These are phyloP conservation scores for Blastocystis sp. DNA, from an alignment of 352 stramenopile genomes.

Conservation along the genomic window DNA sequence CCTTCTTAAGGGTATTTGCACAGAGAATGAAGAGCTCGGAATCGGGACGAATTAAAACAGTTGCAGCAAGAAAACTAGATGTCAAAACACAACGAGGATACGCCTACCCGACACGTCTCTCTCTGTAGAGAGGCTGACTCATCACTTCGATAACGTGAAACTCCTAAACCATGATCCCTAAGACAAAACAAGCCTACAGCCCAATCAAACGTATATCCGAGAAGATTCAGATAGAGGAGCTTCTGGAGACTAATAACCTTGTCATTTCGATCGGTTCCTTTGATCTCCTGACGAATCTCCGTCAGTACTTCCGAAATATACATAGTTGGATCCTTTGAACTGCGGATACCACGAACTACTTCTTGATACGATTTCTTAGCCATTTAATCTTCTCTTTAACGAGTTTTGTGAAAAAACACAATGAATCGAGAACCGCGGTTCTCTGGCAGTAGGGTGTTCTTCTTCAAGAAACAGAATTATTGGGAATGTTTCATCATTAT, in stretches of 20 bases:
- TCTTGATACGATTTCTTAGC: constrained; percentile 97
- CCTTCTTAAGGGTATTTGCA: constrained; percentile 97
- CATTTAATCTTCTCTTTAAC: constrained; percentile 74
- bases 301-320: constrained; percentile 95
- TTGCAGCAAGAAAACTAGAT: constrained; percentile 75
- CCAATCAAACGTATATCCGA: constrained; percentile 35
- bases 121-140: constrained; percentile 81
- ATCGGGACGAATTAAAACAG: constrained; percentile 78
- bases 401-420: neutral
- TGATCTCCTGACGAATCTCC: constrained; percentile 96
- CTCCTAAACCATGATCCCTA: neutral
- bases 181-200: neutral
- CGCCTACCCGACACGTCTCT: constrained; percentile 78
- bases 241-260: constrained; percentile 95
- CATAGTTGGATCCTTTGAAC: constrained; percentile 88
- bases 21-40: constrained; percentile 96
- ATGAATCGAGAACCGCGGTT: constrained; percentile 13
- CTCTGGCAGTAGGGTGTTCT: neutral
- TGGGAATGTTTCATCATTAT: constrained; percentile 33
- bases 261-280: constrained; percentile 88
- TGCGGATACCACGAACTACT: constrained; percentile 96
- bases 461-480: neutral
- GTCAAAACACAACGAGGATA: constrained; percentile 72
- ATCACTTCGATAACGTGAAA: constrained; percentile 98
- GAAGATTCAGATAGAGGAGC: constrained; percentile 82